These are phyloP conservation scores for Eucalyptus pauciflora DNA, from an alignment of 345 rosid genomes.

Conservation along the genomic window DNA sequence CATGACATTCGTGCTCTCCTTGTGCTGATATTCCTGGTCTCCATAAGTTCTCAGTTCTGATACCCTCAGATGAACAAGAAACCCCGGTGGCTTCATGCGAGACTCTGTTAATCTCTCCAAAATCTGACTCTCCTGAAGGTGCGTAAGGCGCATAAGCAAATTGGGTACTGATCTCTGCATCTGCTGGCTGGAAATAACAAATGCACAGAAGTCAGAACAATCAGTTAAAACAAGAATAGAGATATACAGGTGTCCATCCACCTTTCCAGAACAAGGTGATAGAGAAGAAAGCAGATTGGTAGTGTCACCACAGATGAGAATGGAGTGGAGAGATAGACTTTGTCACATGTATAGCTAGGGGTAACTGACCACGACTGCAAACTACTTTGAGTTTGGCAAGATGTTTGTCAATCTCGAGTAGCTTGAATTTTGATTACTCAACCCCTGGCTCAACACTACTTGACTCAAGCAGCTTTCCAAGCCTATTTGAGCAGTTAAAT, in stretches of 20 bases:
- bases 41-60: slow-evolving; percentile 40
- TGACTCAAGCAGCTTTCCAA: background rate
- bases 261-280: background rate
- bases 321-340: background rate
- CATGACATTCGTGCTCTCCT: slow-evolving; percentile 12
- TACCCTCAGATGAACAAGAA: slow-evolving; percentile 18
- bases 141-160: slow-evolving; percentile 37
- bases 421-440: background rate
- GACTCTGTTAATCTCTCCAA: slow-evolving; percentile 27
- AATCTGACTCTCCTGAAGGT: slow-evolving; percentile 36
- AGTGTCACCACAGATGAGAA: background rate
- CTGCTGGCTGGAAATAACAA: slow-evolving; percentile 26
- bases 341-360: background rate
- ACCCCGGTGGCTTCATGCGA: slow-evolving; percentile 16
- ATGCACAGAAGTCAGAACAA: background rate
- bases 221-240: background rate
- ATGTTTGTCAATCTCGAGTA: background rate
- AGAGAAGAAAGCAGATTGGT: background rate
- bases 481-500: background rate
- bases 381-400: background rate
- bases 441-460: background rate
- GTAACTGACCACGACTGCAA: background rate
- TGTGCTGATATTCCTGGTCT: slow-evolving; percentile 29
- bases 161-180: slow-evolving; percentile 35
- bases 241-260: background rate